Percentiles rank a stretch among this genome's conserved stretches.
Evolutionary conservation across 2,329 filamentous ascomycete genomes (phyloP).

Genomic region (Xylaria sp.): DNA sequence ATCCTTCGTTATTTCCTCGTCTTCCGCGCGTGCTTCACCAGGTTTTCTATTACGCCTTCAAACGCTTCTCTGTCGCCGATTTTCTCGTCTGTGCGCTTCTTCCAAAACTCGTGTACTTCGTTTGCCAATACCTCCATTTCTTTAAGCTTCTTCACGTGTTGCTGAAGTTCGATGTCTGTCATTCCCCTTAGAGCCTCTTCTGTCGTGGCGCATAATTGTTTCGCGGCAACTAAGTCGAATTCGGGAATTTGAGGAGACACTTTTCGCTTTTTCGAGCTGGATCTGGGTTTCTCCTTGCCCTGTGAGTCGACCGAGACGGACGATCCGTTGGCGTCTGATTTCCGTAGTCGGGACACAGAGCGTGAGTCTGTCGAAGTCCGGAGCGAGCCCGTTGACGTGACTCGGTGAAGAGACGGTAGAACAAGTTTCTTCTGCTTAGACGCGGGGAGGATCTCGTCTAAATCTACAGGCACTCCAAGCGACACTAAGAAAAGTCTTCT

Average conservation of each 20-base stretch:
- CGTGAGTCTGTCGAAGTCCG: constrained; percentile 67
- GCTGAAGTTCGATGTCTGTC: constrained; percentile 78
- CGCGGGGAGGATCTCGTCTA: constrained; percentile 96
- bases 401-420: constrained; percentile 74
- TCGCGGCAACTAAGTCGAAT: constrained; percentile 81
- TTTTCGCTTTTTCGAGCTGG: constrained; percentile 57
- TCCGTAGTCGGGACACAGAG: constrained; percentile 59
- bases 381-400: constrained; percentile 62
- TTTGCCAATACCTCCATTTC: constrained; percentile 77
- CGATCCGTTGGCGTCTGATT: constrained; percentile 63
- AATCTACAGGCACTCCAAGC: constrained; percentile 92
- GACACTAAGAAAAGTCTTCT: constrained; percentile 95
- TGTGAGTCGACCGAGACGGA: constrained; percentile 70
- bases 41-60: constrained; percentile 95
- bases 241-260: constrained; percentile 77
- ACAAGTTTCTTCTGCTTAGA: constrained; percentile 98
- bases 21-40: constrained; percentile 91
- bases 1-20: constrained; percentile 75
- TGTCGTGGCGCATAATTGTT: constrained; percentile 83
- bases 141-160: constrained; percentile 76
- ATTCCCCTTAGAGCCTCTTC: constrained; percentile 84
- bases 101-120: constrained; percentile 87
- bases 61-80: constrained; percentile 92
- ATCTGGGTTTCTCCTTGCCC: constrained; percentile 58
- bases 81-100: constrained; percentile 85